Evolutionary conservation across 2,329 filamentous ascomycete species (phyloP).

Genomic region (Tetracladium maxilliforme): DNA sequence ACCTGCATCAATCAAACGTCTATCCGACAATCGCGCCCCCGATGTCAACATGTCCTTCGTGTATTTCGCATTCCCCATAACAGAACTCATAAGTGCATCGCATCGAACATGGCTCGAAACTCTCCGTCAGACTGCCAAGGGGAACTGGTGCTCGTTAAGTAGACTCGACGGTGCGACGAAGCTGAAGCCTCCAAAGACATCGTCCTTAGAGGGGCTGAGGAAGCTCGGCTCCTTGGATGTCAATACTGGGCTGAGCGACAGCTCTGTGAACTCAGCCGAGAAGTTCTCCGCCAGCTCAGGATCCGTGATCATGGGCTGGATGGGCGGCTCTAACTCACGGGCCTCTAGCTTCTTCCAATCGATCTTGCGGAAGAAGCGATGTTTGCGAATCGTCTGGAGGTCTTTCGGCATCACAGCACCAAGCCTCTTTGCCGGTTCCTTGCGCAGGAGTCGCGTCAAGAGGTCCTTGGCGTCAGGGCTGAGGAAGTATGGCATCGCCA

Average conservation of each 20-base stretch:
- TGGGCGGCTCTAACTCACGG: constrained; percentile 75
- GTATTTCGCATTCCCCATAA: no score
- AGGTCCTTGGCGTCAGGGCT: constrained; percentile 88
- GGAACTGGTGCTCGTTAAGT: no score
- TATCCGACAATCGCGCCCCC: no score
- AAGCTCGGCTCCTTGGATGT: constrained; percentile 11
- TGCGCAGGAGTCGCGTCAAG: constrained; percentile 75
- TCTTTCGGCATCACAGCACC: constrained; percentile 85
- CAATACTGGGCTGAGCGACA: constrained; percentile 64
- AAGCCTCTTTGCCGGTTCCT: constrained; percentile 82
- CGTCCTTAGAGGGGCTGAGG: constrained; percentile 4
- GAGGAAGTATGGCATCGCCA: constrained; percentile 79
- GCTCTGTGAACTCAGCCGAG: constrained; percentile 74
- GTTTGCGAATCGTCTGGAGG: constrained; percentile 69
- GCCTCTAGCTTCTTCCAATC: constrained; percentile 81
- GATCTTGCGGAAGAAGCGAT: constrained; percentile 94
- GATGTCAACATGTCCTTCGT: no score
- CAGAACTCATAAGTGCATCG: no score
- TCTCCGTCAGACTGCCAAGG: no score
- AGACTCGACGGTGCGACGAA: constrained; percentile 17
- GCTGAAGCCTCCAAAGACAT: constrained; percentile 18
- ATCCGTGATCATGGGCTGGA: constrained; percentile 86
- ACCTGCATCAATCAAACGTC: no score
- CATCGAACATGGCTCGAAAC: no score
- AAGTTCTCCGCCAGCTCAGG: constrained; percentile 97